These are phyloP conservation scores for Phylloporus gajari DNA, from an alignment of 1,284 basidiomycete genomes.

Conservation along the genomic window DNA sequence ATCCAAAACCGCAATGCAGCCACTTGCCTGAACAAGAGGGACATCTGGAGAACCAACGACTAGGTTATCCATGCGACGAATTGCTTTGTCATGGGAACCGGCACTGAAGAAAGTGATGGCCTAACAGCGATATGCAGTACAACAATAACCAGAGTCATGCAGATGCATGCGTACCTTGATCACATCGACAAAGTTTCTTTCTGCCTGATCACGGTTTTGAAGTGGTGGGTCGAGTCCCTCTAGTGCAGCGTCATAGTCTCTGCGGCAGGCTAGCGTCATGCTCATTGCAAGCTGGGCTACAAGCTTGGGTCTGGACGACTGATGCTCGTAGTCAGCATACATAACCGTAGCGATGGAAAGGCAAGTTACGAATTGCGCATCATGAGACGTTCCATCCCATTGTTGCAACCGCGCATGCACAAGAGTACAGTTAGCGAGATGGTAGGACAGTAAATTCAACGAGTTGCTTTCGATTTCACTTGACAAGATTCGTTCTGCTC, in stretches of 20 bases:
- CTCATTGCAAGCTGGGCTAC: slow-evolving; percentile 22
- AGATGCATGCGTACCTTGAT: slow-evolving; percentile 28
- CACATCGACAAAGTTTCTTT: slow-evolving; percentile 21
- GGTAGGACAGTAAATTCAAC: background rate
- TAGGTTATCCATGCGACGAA: slow-evolving; percentile 11
- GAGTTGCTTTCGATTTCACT: slow-evolving; percentile 14
- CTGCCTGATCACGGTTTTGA: slow-evolving; percentile 2
- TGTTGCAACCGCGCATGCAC: slow-evolving; percentile 18
- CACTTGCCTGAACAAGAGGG: slow-evolving; percentile 26
- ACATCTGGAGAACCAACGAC: slow-evolving; percentile 10
- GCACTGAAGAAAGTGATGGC: slow-evolving; percentile 25
- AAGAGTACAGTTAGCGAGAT: slow-evolving; percentile 34
- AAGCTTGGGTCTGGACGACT: slow-evolving; percentile 22
- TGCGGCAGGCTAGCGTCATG: slow-evolving; percentile 6
- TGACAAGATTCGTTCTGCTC: slow-evolving; percentile 31
- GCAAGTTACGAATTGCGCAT: slow-evolving; percentile 24
- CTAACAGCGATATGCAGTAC: slow-evolving; percentile 13
- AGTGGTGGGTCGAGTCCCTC: slow-evolving; percentile 15
- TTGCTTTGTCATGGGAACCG: slow-evolving; percentile 12
- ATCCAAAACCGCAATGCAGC: background rate
- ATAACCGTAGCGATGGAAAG: background rate
- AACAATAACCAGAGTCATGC: background rate
- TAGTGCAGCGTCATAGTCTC: slow-evolving; percentile 5
- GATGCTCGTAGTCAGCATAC: slow-evolving; percentile 8
- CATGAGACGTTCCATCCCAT: slow-evolving; percentile 26